Evolutionary conservation across 2,329 filamentous ascomycete genomes (phyloP), one percentile per base, ranked within the genome.

Genomic region (Aspergillus clavatus): DNA sequence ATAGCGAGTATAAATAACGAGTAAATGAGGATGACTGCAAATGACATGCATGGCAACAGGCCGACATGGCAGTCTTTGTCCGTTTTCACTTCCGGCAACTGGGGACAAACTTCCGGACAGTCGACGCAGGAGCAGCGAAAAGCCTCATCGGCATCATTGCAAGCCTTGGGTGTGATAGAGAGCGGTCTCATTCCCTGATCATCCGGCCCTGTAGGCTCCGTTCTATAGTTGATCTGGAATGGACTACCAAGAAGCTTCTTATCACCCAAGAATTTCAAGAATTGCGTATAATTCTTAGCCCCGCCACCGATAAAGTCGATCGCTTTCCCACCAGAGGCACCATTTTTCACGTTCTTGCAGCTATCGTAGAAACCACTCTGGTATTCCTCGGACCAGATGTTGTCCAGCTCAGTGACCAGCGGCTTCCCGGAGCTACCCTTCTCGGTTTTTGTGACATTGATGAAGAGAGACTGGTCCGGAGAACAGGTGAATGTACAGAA

Each of bases 401-500:
- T 91, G 62, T 96, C 90, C 18, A 98, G 72, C 71, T 96, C 89
- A 1, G 86, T 89, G 11, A 96, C 89, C n/a, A 89, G 69, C 46
- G 72, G 71, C 54, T 83, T 83, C 10, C 69, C 70, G 21, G 60
- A 69, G 44, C 68, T 77, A 63, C 52, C 72, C 67, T 68, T 76
- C 51, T 80, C 78, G 0, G 84, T 86, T 42, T 83, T 71, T 8
- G 93, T 97, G 35, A 98, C 82, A 60, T 98, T 98, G 65, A 98
- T 76, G 62, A 98, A 98, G 0, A 95, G 75, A 0, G 89, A 96
- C 66, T 98, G 93, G 61, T 98, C 86, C 5, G 94, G 91, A 4
- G 93, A 98, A 73, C 94, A 98, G 2, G 90, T 97, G 63, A 98
- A 97, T 4, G 89, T 94, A 72, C 93, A 98, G 69, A 98, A 98